phyloP scores from a whole-genome alignment of 352 stramenopile genomes.

The Phytophthora rubi region DNA sequence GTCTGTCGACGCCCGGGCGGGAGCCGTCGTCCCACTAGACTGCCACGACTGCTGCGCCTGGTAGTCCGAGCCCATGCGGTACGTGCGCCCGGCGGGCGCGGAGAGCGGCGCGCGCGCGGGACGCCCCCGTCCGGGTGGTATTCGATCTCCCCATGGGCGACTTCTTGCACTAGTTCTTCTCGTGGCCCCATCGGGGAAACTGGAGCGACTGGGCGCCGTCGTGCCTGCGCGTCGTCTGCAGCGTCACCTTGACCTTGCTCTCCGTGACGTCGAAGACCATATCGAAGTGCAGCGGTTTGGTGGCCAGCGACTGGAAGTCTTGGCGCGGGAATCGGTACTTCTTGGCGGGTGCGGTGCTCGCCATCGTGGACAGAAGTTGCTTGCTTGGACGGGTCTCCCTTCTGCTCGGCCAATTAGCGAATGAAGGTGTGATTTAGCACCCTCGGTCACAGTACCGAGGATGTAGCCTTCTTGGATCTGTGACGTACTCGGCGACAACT shows the following conservation, averaged over 20 bases:
- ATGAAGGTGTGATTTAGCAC: not conserved
- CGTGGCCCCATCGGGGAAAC: not conserved
- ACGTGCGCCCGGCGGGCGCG: too few relatives aligned
- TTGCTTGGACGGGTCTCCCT: not conserved
- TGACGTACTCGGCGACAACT: not conserved
- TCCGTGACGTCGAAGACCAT: conserved; percentile 85
- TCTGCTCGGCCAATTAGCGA: not conserved
- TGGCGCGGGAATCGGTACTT: conserved; percentile 77
- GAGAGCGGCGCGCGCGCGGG: too few relatives aligned
- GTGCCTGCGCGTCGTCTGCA: conserved; percentile 76
- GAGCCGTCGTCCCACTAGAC: too few relatives aligned
- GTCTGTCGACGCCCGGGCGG: too few relatives aligned
- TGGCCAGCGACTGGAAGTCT: conserved; percentile 69
- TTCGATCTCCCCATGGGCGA: too few relatives aligned
- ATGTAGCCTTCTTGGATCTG: not conserved
- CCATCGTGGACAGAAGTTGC: not conserved
- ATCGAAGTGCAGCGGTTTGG: conserved; percentile 75
- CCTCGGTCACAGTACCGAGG: not conserved
- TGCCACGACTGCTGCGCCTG: too few relatives aligned
- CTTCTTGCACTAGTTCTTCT: too few relatives aligned
- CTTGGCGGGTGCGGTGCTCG: conserved; percentile 30
- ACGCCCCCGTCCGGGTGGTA: too few relatives aligned
- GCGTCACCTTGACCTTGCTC: conserved; percentile 62
- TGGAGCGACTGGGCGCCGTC: conserved; percentile 38
- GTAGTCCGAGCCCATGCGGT: too few relatives aligned